These are phyloP conservation scores for Phytopythium delawarense DNA, from an alignment of 352 stramenopile species.

Conservation along the genomic window DNA sequence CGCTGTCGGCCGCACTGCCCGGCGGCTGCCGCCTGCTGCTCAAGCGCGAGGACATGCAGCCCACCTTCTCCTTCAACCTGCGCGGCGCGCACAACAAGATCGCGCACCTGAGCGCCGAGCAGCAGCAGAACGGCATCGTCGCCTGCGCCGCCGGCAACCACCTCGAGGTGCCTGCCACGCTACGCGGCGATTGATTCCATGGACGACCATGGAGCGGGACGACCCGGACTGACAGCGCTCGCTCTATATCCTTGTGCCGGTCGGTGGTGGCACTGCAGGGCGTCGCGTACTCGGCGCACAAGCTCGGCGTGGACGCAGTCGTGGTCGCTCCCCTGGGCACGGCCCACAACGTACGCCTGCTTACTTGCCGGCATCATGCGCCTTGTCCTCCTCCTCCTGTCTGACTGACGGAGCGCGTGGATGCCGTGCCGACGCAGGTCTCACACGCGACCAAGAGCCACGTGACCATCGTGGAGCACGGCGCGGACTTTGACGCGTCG, in stretches of 20 bases:
- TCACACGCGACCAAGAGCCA: slow-evolving; percentile 53
- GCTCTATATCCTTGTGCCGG: not conserved
- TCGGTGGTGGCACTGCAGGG: slow-evolving; percentile 32
- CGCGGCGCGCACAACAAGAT: slow-evolving; percentile 99
- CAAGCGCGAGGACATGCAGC: slow-evolving; percentile 97
- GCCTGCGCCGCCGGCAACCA: slow-evolving; percentile 93
- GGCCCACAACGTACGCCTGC: slow-evolving; percentile 86
- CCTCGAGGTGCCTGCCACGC: slow-evolving; percentile 62
- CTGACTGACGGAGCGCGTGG: not conserved
- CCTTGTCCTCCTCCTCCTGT: not conserved
- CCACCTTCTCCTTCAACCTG: slow-evolving; percentile 98
- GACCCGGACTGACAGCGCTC: too few relatives aligned
- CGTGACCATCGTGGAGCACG: slow-evolving; percentile 93
- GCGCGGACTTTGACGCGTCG: slow-evolving; percentile 96
- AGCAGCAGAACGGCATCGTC: slow-evolving; percentile 80
- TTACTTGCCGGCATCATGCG: too few relatives aligned
- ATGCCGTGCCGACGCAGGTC: slow-evolving; percentile 10
- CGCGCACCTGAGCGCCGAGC: slow-evolving; percentile 80
- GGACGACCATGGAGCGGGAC: too few relatives aligned
- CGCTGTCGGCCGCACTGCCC: slow-evolving; percentile 49
- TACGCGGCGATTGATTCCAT: not conserved
- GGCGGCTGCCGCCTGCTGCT: slow-evolving; percentile 72
- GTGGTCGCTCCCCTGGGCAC: slow-evolving; percentile 97
- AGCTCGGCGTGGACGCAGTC: slow-evolving; percentile 91
- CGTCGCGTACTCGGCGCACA: slow-evolving; percentile 92